Base-by-base conservation (phyloP, 257 asterid genomes). In the Solanum boliviense region DNA sequence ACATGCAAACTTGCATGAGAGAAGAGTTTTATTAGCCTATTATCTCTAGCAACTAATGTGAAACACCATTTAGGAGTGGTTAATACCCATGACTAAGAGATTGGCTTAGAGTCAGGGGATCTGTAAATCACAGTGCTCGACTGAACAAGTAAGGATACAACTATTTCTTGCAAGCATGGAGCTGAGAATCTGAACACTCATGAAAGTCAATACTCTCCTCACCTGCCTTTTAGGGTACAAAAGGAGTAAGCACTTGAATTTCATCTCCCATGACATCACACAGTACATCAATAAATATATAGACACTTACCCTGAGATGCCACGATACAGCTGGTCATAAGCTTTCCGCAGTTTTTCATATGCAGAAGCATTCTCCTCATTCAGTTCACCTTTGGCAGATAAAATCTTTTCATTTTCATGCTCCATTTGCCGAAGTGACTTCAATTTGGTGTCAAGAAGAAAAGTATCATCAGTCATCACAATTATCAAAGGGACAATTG, bases 371-470 rank as follows among this genome's bases (percentile, higher is more conserved):
- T 90, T 95, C 90, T 97, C 99, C 89, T 97, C 99, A 62, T 94
- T 94, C 87, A 97, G 91, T 93, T 96, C 99, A 88, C 99, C 99
- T 92, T 96, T 97, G 72, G 99, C 98, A 92, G 96, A 95, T 92
- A 97, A 88, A 88, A 92, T 94, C 95, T 97, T 97, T 5, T 96
- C 96, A 91, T 97, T 97, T 91, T 97, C 99, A 87, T 93, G 97
- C 95, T 97, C 99, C 98, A 97, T 93, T 92, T 95, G 98, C 90
- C 98, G 97, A 92, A 97, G 99, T 44, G 97, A 94, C 99, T 97
- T 67, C 89, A 86, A 85, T 72, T 86, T 76, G 84, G 58, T 65
- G 29, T 41, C 58, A 79, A 25, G 71, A 70, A 75, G 39, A 72
- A 85, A 82, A 31, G 62, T 70, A 79, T 70, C 88, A 89, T 90